These are phyloP conservation scores for Staphylotrichum tortipilum DNA, from an alignment of 495 filamentous ascomycete genomes.

Conservation along the genomic window DNA sequence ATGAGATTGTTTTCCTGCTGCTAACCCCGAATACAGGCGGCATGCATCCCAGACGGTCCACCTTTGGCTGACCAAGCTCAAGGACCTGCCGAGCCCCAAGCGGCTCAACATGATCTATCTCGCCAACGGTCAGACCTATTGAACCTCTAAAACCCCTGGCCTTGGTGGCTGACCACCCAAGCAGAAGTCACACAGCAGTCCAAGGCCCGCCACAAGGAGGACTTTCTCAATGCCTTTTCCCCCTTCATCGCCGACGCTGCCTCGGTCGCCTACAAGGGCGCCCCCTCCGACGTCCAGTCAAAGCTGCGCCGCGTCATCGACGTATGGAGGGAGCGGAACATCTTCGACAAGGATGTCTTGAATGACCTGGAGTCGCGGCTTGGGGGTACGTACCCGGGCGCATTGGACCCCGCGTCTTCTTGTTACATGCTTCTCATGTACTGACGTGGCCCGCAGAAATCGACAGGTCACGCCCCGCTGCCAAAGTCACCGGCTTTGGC, in stretches of 20 bases:
- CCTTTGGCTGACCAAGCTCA: slow-evolving; percentile 81
- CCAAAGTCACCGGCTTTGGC: slow-evolving; percentile 51
- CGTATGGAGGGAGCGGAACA: slow-evolving; percentile 78
- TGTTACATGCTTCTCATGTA: neutral
- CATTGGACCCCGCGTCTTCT: too few relatives aligned
- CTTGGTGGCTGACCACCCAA: slow-evolving; percentile 21
- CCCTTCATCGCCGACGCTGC: slow-evolving; percentile 84
- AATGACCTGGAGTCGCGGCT: slow-evolving; percentile 68
- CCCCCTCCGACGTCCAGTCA: slow-evolving; percentile 71
- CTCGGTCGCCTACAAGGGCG: slow-evolving; percentile 75
- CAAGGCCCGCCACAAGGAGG: slow-evolving; percentile 78
- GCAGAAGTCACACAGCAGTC: slow-evolving; percentile 93
- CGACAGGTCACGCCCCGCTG: slow-evolving; percentile 61
- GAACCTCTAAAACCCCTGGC: too few relatives aligned
- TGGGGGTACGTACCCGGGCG: slow-evolving; percentile 48
- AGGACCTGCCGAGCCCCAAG: slow-evolving; percentile 73
- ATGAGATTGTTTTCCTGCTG: neutral
- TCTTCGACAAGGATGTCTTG: slow-evolving; percentile 76
- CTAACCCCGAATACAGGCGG: slow-evolving; percentile 47
- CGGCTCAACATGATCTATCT: slow-evolving; percentile 88
- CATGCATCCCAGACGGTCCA: slow-evolving; percentile 82
- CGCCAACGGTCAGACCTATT: slow-evolving; percentile 86
- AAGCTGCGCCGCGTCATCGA: slow-evolving; percentile 85
- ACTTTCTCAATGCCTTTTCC: slow-evolving; percentile 85
- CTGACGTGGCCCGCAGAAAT: slow-evolving; percentile 48